Evolutionary conservation across 1,284 basidiomycete genomes (phyloP).

Genomic region (Ceratorhiza oryzae-sativae): DNA sequence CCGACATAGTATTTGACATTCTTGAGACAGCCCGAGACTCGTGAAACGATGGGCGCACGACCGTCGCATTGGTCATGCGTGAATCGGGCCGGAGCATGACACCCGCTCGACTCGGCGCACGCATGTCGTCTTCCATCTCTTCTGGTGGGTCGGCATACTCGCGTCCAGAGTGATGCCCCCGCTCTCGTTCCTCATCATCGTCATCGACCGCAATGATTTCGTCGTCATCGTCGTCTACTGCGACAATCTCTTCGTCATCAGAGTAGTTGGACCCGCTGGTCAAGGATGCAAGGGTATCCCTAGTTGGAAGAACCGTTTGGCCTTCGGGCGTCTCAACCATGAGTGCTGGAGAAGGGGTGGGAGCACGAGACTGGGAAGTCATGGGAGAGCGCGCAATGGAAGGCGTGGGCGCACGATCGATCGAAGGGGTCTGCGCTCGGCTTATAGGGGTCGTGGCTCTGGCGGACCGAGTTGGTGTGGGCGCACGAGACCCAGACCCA

Average conservation of each 20-base stretch:
- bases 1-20: slow-evolving; percentile 20
- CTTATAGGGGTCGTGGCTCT: background rate
- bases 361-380: slow-evolving; percentile 19
- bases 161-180: slow-evolving; percentile 46
- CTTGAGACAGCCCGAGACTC: slow-evolving; percentile 12
- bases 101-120: slow-evolving; percentile 24
- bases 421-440: background rate
- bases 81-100: slow-evolving; percentile 34
- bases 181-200: slow-evolving; percentile 49
- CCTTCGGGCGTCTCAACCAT: slow-evolving; percentile 29
- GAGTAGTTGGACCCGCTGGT: slow-evolving; percentile 37
- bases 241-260: slow-evolving; percentile 37
- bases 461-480: background rate
- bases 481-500: background rate
- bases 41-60: slow-evolving; percentile 29
- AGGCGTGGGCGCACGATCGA: background rate
- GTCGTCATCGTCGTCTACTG: slow-evolving; percentile 45
- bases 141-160: slow-evolving; percentile 38
- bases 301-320: slow-evolving; percentile 23
- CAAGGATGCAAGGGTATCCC: slow-evolving; percentile 13
- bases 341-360: slow-evolving; percentile 27
- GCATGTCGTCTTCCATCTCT: slow-evolving; percentile 45
- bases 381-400: slow-evolving; percentile 13
- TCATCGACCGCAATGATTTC: slow-evolving; percentile 49
- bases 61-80: slow-evolving; percentile 30